Evolutionary conservation across 257 asterid species (phyloP).

Genomic region (Vinca minor): DNA sequence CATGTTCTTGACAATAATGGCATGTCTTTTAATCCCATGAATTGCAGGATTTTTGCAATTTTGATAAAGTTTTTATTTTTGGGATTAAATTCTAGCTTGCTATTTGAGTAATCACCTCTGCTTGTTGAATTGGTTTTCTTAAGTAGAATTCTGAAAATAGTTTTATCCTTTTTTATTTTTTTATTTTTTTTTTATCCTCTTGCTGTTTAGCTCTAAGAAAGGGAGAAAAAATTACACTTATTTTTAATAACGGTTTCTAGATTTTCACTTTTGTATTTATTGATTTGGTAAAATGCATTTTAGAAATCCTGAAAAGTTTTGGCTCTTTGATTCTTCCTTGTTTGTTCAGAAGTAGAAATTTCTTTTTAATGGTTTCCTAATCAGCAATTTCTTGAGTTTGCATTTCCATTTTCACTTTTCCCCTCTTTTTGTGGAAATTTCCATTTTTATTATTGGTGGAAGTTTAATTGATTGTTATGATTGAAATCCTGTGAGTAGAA

Average conservation of each 20-base stretch:
- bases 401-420: not conserved
- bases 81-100: too few relatives aligned
- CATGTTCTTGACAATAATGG: slow-evolving; percentile 77
- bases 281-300: not conserved
- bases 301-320: not conserved
- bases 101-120: too few relatives aligned
- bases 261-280: not conserved
- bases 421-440: not conserved
- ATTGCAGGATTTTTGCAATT: not conserved
- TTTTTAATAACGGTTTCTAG: not conserved
- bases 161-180: too few relatives aligned
- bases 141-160: not conserved
- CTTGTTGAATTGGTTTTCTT: not conserved
- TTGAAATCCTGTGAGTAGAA: slow-evolving; percentile 43
- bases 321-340: not conserved
- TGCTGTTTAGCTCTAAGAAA: too few relatives aligned
- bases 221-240: not conserved
- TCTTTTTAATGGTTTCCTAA: not conserved
- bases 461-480: slow-evolving; percentile 10
- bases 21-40: not conserved
- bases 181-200: not conserved
- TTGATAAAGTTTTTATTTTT: not conserved
- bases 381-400: not conserved
- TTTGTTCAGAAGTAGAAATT: not conserved
- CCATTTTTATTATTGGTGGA: not conserved